A percentile compares a stretch with the other conserved stretches of the same genome.
phyloP scores from a whole-genome alignment of 1,284 basidiomycete species.

The Cutaneotrichosporon dermatis region DNA sequence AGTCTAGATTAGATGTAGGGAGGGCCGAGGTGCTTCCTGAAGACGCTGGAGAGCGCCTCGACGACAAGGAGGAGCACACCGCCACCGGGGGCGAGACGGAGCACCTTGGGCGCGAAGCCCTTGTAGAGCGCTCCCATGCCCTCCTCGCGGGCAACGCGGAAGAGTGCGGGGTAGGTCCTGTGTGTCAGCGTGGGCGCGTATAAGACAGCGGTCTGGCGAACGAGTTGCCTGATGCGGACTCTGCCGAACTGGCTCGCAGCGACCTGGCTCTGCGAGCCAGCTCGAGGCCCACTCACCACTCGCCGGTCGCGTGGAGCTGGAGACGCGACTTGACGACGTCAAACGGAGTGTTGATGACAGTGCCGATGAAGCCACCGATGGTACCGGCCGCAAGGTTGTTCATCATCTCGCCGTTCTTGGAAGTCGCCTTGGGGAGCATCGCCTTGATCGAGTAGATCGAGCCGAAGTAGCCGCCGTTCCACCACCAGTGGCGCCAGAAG shows the following conservation, averaged over 20 bases:
- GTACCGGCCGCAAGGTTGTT: conserved; percentile 92
- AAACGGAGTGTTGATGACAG: conserved; percentile 53
- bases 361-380: conserved; percentile 85
- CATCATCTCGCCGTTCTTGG: conserved; percentile 64
- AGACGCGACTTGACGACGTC: conserved; percentile 96
- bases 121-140: conserved; percentile 88
- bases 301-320: conserved; percentile 82
- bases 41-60: conserved; percentile 43
- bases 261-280: no score
- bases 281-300: conserved; percentile 39
- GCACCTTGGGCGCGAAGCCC: conserved; percentile 70
- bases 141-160: conserved; percentile 83
- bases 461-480: conserved; percentile 87
- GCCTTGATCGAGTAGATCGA: conserved; percentile 78
- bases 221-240: neutral
- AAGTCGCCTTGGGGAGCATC: conserved; percentile 78
- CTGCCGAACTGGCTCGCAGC: no score
- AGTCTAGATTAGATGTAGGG: conserved; percentile 38
- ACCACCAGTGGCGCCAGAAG: conserved; percentile 90
- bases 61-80: conserved; percentile 76
- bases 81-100: conserved; percentile 88
- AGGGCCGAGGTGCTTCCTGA: conserved; percentile 41
- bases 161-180: conserved; percentile 52
- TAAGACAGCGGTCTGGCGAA: neutral
- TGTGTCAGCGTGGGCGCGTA: neutral